Base-by-base conservation (phyloP, 148 eudicot species). In the Vaccinium myrtillus region DNA sequence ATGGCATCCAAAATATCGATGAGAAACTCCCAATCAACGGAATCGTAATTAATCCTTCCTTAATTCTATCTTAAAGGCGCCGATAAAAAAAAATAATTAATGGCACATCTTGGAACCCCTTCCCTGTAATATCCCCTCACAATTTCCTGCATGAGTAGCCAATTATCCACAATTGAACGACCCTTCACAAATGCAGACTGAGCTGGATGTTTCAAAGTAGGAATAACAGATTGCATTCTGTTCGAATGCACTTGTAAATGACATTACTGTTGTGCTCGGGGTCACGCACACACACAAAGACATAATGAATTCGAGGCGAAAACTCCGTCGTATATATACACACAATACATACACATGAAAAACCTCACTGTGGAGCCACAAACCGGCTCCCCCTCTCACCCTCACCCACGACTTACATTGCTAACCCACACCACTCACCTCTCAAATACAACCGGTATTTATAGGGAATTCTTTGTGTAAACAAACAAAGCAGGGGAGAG, bases 41-140 rank as follows among this genome's bases (percentile, higher is more conserved):
- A n/a, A 27, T 63, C 27, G 10, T 63, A 36, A 36, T 36, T 36
- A 23, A 63, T 13, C 70, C 4, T 63, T 9, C 70, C n/a, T 8
- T n/a, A 63, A 63, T 27, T 63, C 70, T 63, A 63, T n/a, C 70
- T 63, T n/a, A 63, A 63, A n/a, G 70, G 70, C 70, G n/a, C 27
- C 39, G 39, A 36, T 36, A 36, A 36, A 36, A 36, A 36, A 36
- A 36, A 36, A 36, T 1, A 36, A 36, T 63, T n/a, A 63, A 63
- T 63, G 70, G 70, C 70, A 63, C 70, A 63, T 63, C 70, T 8
- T 21, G 27, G 70, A 63, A 8, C 30, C 70, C 27, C 65, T 59
- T 59, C 65, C 9, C 8, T 59, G 25, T 59, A 23, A 59, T 59
- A 59, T 8, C 65, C 65, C 70, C 70, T n/a, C 70, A 63, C 27